A percentile compares a stretch with the other conserved stretches of the same genome.
Evolutionary conservation across 257 asterid species (phyloP).

Genomic region (Nicotiana benthamiana): DNA sequence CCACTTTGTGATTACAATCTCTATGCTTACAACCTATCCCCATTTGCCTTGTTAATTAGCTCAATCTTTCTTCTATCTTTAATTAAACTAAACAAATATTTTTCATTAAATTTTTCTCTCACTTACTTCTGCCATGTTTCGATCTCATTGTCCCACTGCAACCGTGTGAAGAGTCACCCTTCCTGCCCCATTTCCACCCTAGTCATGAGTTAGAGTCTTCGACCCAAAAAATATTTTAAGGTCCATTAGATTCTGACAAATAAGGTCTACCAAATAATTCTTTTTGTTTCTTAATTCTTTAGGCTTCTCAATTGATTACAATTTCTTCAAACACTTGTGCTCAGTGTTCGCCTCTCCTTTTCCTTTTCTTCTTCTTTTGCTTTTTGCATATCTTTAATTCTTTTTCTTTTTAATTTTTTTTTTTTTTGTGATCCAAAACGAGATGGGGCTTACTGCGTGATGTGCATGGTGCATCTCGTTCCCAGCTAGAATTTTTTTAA

Average conservation of each 20-base stretch:
- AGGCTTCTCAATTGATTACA: background rate
- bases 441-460: background rate
- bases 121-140: too few relatives aligned
- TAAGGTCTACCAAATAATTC: background rate
- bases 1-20: too few relatives aligned
- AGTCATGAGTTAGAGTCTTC: too few relatives aligned
- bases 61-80: too few relatives aligned
- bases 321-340: background rate
- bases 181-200: too few relatives aligned
- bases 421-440: background rate
- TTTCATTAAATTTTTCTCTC: too few relatives aligned
- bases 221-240: background rate
- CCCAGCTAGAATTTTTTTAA: background rate
- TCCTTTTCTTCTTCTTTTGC: background rate
- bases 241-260: background rate
- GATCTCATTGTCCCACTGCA: too few relatives aligned
- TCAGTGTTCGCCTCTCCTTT: background rate
- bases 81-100: too few relatives aligned
- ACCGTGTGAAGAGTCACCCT: too few relatives aligned
- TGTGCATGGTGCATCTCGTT: background rate
- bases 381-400: background rate
- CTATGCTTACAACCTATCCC: too few relatives aligned
- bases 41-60: too few relatives aligned
- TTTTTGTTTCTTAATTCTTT: constrained; percentile 3
- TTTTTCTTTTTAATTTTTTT: background rate